These are phyloP conservation scores for Globisporangium splendens DNA, from an alignment of 352 stramenopile genomes.

Conservation along the genomic window DNA sequence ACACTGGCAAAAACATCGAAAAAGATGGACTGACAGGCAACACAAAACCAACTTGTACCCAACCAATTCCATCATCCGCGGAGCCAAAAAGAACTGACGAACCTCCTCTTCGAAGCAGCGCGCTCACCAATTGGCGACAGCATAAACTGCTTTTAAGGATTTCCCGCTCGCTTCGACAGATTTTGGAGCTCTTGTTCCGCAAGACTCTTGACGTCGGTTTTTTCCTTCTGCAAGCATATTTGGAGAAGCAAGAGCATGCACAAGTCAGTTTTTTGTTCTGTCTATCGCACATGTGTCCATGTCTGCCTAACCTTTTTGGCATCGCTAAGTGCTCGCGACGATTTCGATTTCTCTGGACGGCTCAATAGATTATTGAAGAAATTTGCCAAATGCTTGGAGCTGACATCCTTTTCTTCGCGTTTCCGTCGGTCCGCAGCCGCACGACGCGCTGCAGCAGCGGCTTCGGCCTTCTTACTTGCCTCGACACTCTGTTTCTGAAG, in stretches of 20 bases:
- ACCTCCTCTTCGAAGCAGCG: too few species aligned
- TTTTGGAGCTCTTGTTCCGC: conserved; percentile 55
- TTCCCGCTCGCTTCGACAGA: conserved; percentile 32
- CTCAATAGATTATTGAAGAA: conserved; percentile 89
- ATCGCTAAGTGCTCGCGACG: conserved; percentile 49
- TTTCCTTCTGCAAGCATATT: conserved; percentile 44
- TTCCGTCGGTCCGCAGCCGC: conserved; percentile 68
- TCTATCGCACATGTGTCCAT: conserved; percentile 3
- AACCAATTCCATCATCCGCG: too few species aligned
- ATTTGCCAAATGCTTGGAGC: conserved; percentile 81
- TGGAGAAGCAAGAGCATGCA: not conserved
- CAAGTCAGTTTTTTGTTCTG: conserved; percentile 1
- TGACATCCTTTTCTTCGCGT: conserved; percentile 80
- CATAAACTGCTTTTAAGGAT: conserved; percentile 1
- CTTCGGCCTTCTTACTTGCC: conserved; percentile 76
- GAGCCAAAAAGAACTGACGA: not conserved
- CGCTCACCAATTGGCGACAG: too few species aligned
- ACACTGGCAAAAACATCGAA: not conserved
- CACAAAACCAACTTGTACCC: not conserved
- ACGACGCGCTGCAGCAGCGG: conserved; percentile 61
- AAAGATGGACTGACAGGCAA: not conserved
- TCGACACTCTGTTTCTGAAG: conserved; percentile 84
- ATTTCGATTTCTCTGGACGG: conserved; percentile 78
- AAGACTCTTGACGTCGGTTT: conserved; percentile 50
- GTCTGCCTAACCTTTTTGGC: conserved; percentile 47